phyloP scores from a whole-genome alignment of 2,329 filamentous ascomycete species.

The Talaromyces sp. region DNA sequence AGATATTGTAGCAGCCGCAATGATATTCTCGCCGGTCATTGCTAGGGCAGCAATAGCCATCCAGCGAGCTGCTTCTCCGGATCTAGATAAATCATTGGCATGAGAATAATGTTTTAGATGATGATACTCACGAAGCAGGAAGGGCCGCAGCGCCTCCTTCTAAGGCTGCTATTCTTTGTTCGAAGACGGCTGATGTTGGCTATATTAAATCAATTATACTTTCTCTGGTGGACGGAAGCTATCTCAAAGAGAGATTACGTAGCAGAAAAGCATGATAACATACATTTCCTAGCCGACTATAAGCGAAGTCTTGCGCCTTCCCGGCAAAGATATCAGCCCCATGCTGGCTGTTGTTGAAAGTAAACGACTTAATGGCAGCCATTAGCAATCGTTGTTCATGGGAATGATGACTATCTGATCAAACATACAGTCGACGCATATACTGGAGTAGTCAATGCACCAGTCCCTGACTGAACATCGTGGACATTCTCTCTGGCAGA shows the following conservation, averaged over 20 bases:
- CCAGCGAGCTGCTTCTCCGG: constrained; percentile 83
- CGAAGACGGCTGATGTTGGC: constrained; percentile 40
- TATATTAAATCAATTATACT: background rate
- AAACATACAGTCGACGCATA: constrained; percentile 15
- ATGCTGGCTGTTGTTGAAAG: constrained; percentile 82
- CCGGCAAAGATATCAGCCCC: constrained; percentile 82
- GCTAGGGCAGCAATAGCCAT: constrained; percentile 76
- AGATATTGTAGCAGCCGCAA: constrained; percentile 81
- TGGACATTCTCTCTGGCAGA: constrained; percentile 9
- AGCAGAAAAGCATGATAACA: background rate
- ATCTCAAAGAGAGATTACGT: background rate
- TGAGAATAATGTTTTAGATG: background rate
- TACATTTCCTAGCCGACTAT: constrained; percentile 47
- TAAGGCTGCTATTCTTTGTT: constrained; percentile 48
- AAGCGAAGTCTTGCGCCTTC: constrained; percentile 55
- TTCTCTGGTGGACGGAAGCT: background rate
- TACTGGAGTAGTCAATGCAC: constrained; percentile 15
- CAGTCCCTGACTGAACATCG: constrained; percentile 13
- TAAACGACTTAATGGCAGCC: constrained; percentile 6
- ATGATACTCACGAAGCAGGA: constrained; percentile 58
- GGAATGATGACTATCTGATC: too few relatives aligned
- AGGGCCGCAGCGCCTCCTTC: constrained; percentile 60
- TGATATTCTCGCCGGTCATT: constrained; percentile 80
- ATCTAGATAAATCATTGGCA: constrained; percentile 6
- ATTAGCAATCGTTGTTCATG: background rate